Base-by-base conservation (phyloP, 495 filamentous ascomycete species). In the Podospora bellae-mahoneyi region DNA sequence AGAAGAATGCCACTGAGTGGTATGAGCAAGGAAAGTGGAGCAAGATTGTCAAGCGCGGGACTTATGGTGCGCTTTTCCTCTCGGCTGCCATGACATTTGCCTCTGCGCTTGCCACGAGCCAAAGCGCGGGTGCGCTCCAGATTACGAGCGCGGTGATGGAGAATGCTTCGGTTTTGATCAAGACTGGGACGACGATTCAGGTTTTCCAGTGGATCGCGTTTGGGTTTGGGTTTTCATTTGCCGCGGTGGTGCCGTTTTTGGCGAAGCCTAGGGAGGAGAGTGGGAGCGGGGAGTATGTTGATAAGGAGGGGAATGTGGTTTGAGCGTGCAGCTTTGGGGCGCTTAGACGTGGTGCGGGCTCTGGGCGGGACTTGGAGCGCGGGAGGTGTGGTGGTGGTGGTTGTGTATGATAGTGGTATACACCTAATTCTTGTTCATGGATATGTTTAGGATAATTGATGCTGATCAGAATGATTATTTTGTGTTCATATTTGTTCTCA, bases 201-300 rank as follows among this genome's bases (percentile, higher is more conserved):
- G 75, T 78, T 30, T 34, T 77, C 63, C 76, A 78, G 75, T 78
- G 76, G 76, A 69, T 74, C 60, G 64, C 69, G 39, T 75, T 78
- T 66, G 76, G 75, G 53, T 77, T 75, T 13, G 54, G 70, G 66
- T 19, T 66, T n/a, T 16, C 72, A 26, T 78, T 78, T 39, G 70
- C 58, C 27, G 26, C 71, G 30, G 53, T 71, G 5, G 72, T 74
- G 66, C 75, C 75, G 20, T 60, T 70, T 0, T 19, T 75, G 64
- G 64, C 69, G 30, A 34, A 66, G 54, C 30, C 62, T 15, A 60
- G 60, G 30, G 23, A n/a, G 34, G n/a, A 20, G 61, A 15, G 1
- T 57, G 48, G 9, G 28, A 48, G 26, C 20, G 61, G 32, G 18
- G 68, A 57, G 58, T 62, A 32, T 34, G 28, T 61, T 5, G 39